Evolutionary conservation across 371 early-diverging fungal species (phyloP), one percentile per base, ranked within the genome.

Genomic region (Nematocida homosporus): DNA sequence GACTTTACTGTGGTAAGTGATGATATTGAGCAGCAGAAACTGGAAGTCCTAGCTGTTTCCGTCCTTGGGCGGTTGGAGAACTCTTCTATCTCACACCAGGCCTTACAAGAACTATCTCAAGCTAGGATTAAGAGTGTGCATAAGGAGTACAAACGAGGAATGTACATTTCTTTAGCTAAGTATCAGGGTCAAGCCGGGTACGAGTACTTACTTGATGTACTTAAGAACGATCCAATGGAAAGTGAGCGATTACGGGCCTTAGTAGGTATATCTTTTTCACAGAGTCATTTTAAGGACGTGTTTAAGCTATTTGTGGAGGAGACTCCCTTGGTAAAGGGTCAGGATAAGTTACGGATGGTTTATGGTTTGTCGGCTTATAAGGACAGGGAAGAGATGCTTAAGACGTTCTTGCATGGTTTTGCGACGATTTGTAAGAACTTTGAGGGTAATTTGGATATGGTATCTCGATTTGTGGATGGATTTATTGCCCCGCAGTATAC

Each of bases 341-440:
- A 72, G 51, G 75, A 72, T 30, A 72, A 72, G 35, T 34, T 72
- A n/a, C 13, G 75, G 51, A 72, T 72, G 75, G 50, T 60, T 5
- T 4, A 47, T 18, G 75, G 75, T 13, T 53, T 72, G 6, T 42
- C 75, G 13, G 6, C 13, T n/a, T 16, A 72, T 38, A 42, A 61
- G 53, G 40, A 72, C n/a, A 77, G 54, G 29, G n/a, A 27, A 51
- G 40, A 61, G 35, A 51, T 50, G 8, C 63, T 72, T 27, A 27
- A 23, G 3, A 59, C 38, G 75, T 72, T 72, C 63, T 34, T 61
- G 5, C 10, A 38, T 1, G 2, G 10, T 41, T 72, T 72, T 52
- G 34, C 30, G 10, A 27, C n/a, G 4, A 40, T 72, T 2, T 25
- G 10, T 16, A 42, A 72, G 75, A 18, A n/a, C 6, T 72, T 61